A percentile compares a stretch with the other conserved stretches of the same genome.
Evolutionary conservation across 208 protist genomes (phyloP).

Genomic region (Acanthamoeba comandoni): DNA sequence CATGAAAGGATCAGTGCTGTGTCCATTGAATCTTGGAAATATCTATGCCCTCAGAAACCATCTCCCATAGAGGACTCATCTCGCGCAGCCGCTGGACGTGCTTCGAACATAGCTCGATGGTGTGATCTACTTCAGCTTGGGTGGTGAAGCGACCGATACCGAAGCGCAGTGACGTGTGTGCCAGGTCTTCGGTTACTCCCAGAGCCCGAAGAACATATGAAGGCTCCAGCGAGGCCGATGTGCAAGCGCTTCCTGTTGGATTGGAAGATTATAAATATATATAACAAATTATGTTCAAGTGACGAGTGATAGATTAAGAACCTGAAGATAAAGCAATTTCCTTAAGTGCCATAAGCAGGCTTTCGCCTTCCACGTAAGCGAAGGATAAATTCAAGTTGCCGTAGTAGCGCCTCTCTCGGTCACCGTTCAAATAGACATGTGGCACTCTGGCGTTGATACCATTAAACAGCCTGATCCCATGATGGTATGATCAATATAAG

Average conservation of each 20-base stretch:
- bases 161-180: constrained; percentile 99
- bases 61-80: constrained; percentile 98
- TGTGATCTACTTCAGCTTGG: constrained; percentile 89
- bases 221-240: constrained; percentile 98
- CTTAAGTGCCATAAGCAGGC: constrained; percentile 98
- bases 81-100: constrained; percentile 96
- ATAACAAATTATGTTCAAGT: not conserved
- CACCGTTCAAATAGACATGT: constrained; percentile 95
- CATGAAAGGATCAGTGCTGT: constrained; percentile 71
- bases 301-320: constrained; percentile 1
- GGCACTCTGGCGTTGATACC: constrained; percentile 87
- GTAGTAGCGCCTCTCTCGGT: constrained; percentile 91
- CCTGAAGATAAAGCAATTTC: constrained; percentile 91
- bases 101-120: constrained; percentile 83
- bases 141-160: constrained; percentile 98
- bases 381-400: constrained; percentile 99
- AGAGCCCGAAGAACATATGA: constrained; percentile 98
- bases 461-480: constrained; percentile 84
- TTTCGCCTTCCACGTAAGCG: constrained; percentile 98
- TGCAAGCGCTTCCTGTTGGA: constrained; percentile 97
- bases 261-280: not conserved
- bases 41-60: constrained; percentile 97
- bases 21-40: constrained; percentile 91
- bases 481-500: not conserved
- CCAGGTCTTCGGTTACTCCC: constrained; percentile 97